These are phyloP conservation scores for Dioszegia crocea DNA, from an alignment of 768 basidiomycete genomes.

Conservation along the genomic window DNA sequence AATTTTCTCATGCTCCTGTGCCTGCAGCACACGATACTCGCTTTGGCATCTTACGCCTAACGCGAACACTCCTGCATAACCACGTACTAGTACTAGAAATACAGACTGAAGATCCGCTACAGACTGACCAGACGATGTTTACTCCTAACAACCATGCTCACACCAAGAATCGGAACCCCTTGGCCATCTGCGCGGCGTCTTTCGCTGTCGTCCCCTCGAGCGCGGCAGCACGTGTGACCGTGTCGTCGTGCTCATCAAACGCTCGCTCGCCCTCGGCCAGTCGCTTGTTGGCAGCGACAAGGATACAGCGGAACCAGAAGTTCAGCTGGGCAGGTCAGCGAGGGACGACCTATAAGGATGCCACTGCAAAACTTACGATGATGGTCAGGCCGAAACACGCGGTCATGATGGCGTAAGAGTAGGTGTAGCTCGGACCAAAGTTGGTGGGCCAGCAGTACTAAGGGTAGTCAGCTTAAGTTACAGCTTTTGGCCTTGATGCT, in stretches of 20 bases:
- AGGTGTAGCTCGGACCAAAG: conserved; percentile 23
- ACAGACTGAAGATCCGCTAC: too few relatives aligned
- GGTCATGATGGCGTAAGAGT: conserved; percentile 70
- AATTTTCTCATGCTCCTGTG: too few relatives aligned
- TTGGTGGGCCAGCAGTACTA: conserved; percentile 9
- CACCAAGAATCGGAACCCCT: conserved; percentile 39
- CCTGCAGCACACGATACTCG: too few relatives aligned
- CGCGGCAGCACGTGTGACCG: conserved; percentile 18
- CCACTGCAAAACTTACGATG: conserved; percentile 56
- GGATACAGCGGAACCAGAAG: conserved; percentile 47
- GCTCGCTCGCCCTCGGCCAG: conserved; percentile 45
- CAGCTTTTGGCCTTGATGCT: conserved; percentile 16
- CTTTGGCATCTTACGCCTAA: too few relatives aligned
- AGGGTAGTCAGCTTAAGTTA: not conserved
- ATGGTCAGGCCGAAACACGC: conserved; percentile 56
- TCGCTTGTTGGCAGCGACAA: conserved; percentile 46
- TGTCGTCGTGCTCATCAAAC: conserved; percentile 25
- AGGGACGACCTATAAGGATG: not conserved
- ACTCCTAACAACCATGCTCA: too few relatives aligned
- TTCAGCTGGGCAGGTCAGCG: not conserved
- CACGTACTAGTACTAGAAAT: too few relatives aligned
- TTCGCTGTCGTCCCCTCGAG: conserved; percentile 23
- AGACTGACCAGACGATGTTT: too few relatives aligned
- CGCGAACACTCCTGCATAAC: too few relatives aligned
- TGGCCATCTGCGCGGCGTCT: conserved; percentile 17